phyloP scores from a whole-genome alignment of 768 basidiomycete genomes.

The Lactarius hengduanensis region DNA sequence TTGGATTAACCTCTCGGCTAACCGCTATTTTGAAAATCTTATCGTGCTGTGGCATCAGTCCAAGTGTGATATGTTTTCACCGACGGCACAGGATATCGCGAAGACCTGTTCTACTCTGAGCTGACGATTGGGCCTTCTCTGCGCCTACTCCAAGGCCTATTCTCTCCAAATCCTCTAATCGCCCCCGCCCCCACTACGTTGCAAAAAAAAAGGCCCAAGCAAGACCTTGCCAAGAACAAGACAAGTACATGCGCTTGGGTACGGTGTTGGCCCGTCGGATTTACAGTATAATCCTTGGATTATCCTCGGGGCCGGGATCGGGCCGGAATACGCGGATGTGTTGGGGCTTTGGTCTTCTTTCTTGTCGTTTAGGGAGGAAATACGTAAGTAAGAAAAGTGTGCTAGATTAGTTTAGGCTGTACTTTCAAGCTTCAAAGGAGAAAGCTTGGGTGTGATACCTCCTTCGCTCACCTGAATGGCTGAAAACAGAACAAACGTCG shows the following conservation, averaged over 20 bases:
- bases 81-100: too few relatives aligned
- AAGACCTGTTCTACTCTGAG: too few relatives aligned
- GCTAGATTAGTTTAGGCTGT: constrained; percentile 8
- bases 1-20: background rate
- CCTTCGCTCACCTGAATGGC: background rate
- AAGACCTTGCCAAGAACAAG: too few relatives aligned
- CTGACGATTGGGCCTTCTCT: too few relatives aligned
- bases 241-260: too few relatives aligned
- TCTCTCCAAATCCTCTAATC: too few relatives aligned
- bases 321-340: constrained; percentile 21
- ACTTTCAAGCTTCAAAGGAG: background rate
- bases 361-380: constrained; percentile 17
- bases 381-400: constrained; percentile 22
- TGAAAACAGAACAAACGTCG: background rate
- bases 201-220: too few relatives aligned
- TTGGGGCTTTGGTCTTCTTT: constrained; percentile 9
- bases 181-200: too few relatives aligned
- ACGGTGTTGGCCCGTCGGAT: background rate
- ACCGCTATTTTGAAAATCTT: too few relatives aligned
- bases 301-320: background rate
- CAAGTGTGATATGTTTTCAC: background rate
- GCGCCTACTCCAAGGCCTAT: too few relatives aligned
- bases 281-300: background rate
- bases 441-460: background rate
- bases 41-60: background rate